Base-by-base conservation (phyloP, 192 early-diverging fungal species). In the Linnemannia exigua region DNA sequence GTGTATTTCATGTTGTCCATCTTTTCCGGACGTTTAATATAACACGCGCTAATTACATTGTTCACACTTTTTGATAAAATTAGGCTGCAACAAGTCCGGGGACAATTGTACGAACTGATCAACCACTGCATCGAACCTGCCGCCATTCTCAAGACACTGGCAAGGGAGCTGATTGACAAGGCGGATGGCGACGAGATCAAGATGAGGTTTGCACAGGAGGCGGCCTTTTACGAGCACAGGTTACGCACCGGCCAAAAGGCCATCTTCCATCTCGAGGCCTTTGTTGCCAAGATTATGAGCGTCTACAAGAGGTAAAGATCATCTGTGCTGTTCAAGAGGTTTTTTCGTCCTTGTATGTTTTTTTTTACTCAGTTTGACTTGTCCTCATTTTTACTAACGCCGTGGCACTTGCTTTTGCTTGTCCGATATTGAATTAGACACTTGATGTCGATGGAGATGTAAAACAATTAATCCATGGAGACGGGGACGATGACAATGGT, bases 211-310 rank as follows among this genome's bases (percentile, higher is more conserved):
- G 88, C 95, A 28, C 87, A 90, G 74, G 87, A 92, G 68, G 97
- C 97, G 3, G 98, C 98, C 9, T 92, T 95, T 73, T 97, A 96
- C 92, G 97, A 99, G 80, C 95, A 98, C 75, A 94, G 96, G 66
- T 86, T 99, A 82, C 92, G 93, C 52, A 85, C 91, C 19, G 98
- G 98, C 3, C 94, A 92, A 74, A 99, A 99, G 90, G 92, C 93
- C 3, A 97, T 99, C 31, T 96, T 99, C 77, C 97, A 99, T 83
- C 89, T 99, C 37, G 98, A 99, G 83, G 96, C 97, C 0, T 99
- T 97, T 89, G 93, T 95, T 36, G 96, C 96, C 50, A 94, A 94
- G 80, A 92, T 98, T 71, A 99, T 99, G 97, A 94, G 94, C 50
- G 81, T 96, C 14, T 99, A 98, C 90, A 97, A 96, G 88, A 88